phyloP scores from a whole-genome alignment of 805 yeast genomes.

The Maudiozyma pseudohumilis region DNA sequence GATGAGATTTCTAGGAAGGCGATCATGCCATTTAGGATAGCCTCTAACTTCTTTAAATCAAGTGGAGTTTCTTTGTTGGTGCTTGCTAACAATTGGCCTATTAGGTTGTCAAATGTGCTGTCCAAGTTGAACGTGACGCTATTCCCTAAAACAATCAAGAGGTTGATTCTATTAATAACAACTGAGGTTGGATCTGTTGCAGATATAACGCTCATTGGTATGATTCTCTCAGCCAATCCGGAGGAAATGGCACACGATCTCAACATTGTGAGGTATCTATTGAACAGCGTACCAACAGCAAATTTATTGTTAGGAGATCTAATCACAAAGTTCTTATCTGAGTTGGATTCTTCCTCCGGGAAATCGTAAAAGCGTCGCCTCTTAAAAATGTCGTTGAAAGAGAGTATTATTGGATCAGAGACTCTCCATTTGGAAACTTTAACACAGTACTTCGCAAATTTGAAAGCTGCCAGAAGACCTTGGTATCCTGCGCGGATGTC shows the following conservation, averaged over 20 bases:
- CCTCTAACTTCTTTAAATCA: too few species aligned
- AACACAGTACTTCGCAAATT: constrained; percentile 12
- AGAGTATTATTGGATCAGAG: constrained; percentile 41
- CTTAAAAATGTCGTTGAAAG: constrained; percentile 18
- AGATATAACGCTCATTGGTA: constrained; percentile 23
- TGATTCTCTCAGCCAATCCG: constrained; percentile 18
- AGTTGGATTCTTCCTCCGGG: constrained; percentile 12
- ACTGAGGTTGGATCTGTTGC: constrained; percentile 12
- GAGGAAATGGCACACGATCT: constrained; percentile 6
- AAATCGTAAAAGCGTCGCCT: constrained; percentile 22
- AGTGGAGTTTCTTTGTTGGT: constrained; percentile 3
- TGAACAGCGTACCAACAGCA: constrained; percentile 13
- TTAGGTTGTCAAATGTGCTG: constrained; percentile 15
- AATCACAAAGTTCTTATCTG: constrained; percentile 7
- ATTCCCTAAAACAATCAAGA: constrained; percentile 17
- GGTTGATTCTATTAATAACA: constrained; percentile 22
- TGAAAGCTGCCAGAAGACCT: constrained; percentile 9
- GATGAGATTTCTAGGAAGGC: constrained; percentile 7
- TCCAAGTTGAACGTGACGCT: constrained; percentile 16
- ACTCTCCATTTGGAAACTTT: constrained; percentile 29
- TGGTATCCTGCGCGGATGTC: constrained; percentile 8
- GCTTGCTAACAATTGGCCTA: constrained; percentile 10
- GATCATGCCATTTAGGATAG: neutral
- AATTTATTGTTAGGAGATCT: constrained; percentile 3
- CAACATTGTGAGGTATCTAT: constrained; percentile 17